phyloP scores from a whole-genome alignment of 2,329 filamentous ascomycete genomes.

The Xenosphaeropsis pyriputrescens region DNA sequence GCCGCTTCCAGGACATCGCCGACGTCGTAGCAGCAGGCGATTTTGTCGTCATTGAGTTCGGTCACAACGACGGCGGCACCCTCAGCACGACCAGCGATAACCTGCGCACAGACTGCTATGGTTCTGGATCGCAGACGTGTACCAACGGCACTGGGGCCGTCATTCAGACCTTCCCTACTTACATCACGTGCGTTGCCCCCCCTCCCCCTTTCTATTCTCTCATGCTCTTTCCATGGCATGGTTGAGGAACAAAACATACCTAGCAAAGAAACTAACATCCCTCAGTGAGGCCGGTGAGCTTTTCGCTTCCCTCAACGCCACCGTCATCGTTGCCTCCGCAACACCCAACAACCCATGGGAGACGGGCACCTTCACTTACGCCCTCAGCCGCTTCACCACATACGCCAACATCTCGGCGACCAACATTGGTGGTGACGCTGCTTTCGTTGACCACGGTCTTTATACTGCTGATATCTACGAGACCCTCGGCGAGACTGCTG shows the following conservation, averaged over 20 bases:
- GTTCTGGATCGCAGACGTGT: slow-evolving; percentile 10
- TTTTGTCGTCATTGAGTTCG: slow-evolving; percentile 57
- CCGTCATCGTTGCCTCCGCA: slow-evolving; percentile 41
- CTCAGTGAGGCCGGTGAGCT: too few relatives aligned
- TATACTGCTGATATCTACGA: slow-evolving; percentile 8
- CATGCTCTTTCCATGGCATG: too few relatives aligned
- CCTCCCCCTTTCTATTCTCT: too few relatives aligned
- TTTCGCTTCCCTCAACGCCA: slow-evolving; percentile 36
- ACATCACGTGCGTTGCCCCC: not conserved
- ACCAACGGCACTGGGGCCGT: slow-evolving; percentile 6
- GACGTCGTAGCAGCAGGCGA: slow-evolving; percentile 39
- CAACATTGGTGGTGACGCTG: slow-evolving; percentile 7
- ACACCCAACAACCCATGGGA: slow-evolving; percentile 54
- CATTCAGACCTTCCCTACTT: slow-evolving; percentile 1
- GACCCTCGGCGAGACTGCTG: slow-evolving; percentile 25
- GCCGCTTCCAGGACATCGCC: slow-evolving; percentile 43
- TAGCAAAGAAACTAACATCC: too few relatives aligned
- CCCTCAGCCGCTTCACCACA: slow-evolving; percentile 35
- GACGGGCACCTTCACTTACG: slow-evolving; percentile 29
- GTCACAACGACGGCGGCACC: slow-evolving; percentile 54
- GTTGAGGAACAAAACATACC: too few relatives aligned
- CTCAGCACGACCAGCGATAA: slow-evolving; percentile 37
- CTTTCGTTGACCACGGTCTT: slow-evolving; percentile 8
- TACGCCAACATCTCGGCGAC: slow-evolving; percentile 21
- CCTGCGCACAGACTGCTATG: slow-evolving; percentile 40